Percentiles rank a stretch among this genome's conserved stretches.
These are phyloP conservation scores for Salix brachista DNA, from an alignment of 345 rosid species.

Conservation along the genomic window DNA sequence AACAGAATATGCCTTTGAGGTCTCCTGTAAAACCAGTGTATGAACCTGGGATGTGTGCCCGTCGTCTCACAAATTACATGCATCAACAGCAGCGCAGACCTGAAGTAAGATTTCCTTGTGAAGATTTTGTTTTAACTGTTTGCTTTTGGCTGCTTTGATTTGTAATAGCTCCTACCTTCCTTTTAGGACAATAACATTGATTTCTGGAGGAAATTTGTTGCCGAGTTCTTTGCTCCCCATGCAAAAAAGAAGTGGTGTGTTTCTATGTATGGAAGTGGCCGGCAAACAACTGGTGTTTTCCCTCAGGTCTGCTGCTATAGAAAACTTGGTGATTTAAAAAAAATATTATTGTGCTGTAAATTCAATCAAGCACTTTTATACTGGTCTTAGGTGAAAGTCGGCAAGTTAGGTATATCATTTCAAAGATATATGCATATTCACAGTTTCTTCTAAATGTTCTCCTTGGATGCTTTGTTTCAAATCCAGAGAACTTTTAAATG, in stretches of 20 bases:
- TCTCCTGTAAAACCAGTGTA: constrained; percentile 66
- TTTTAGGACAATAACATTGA: constrained; percentile 92
- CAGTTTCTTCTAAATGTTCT: background rate
- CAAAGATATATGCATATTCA: background rate
- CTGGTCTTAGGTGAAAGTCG: background rate
- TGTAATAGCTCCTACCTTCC: constrained; percentile 21
- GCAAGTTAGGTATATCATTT: constrained; percentile 9
- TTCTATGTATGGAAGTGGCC: constrained; percentile 97
- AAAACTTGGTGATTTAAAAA: background rate
- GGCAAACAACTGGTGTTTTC: constrained; percentile 90
- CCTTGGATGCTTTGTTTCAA: background rate
- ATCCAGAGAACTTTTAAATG: background rate
- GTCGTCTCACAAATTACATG: constrained; percentile 86
- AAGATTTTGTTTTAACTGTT: constrained; percentile 4
- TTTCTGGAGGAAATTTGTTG: constrained; percentile 95
- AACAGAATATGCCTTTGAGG: constrained; percentile 69
- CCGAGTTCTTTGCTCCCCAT: constrained; percentile 85
- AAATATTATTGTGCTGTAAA: background rate
- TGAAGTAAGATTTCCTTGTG: constrained; percentile 47
- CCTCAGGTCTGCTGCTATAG: constrained; percentile 70
- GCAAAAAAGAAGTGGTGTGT: constrained; percentile 99
- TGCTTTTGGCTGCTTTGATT: constrained; percentile 13
- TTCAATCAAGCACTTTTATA: background rate
- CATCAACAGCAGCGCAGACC: constrained; percentile 94
- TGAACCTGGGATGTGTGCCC: constrained; percentile 97